These are phyloP conservation scores for Leishmania mexicana DNA, from an alignment of 208 protist species.

Conservation along the genomic window DNA sequence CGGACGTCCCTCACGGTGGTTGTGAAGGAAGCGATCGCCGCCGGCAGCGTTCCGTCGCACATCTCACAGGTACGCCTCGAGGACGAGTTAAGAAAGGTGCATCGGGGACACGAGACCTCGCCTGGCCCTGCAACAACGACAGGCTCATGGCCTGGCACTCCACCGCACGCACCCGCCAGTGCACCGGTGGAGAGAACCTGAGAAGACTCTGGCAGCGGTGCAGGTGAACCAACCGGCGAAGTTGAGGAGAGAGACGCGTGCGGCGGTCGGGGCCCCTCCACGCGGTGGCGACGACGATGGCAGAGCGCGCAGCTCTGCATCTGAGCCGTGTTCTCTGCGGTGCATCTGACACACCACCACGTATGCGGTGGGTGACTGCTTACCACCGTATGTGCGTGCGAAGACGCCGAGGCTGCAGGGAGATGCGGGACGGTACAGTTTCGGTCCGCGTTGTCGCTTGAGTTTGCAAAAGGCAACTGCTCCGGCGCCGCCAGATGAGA, in stretches of 20 bases:
- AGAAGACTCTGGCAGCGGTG: not conserved
- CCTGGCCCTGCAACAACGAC: slow-evolving; percentile 6
- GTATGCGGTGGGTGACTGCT: not conserved
- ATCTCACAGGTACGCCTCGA: slow-evolving; percentile 29
- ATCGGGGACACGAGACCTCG: slow-evolving; percentile 38
- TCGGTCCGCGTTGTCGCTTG: not conserved
- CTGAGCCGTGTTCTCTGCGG: slow-evolving; percentile 13
- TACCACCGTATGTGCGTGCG: not conserved
- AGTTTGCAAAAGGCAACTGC: not conserved
- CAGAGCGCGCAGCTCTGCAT: slow-evolving; percentile 31
- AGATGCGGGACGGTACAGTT: not conserved
- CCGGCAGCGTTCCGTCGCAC: slow-evolving; percentile 29
- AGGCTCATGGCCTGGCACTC: not conserved
- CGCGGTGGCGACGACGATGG: slow-evolving; percentile 23
- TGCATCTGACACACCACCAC: slow-evolving; percentile 31
- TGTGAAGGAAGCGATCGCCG: not conserved
- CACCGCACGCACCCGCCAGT: not conserved
- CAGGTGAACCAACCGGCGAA: not conserved
- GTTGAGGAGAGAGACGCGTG: not conserved
- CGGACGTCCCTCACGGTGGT: not conserved
- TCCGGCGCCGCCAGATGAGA: not conserved
- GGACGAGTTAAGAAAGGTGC: slow-evolving; percentile 40
- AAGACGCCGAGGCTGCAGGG: not conserved
- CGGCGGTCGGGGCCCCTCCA: slow-evolving; percentile 18
- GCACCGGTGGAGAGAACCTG: not conserved